These are phyloP conservation scores for Dianthus caryophyllus DNA, from an alignment of 148 eudicot genomes.

Conservation along the genomic window DNA sequence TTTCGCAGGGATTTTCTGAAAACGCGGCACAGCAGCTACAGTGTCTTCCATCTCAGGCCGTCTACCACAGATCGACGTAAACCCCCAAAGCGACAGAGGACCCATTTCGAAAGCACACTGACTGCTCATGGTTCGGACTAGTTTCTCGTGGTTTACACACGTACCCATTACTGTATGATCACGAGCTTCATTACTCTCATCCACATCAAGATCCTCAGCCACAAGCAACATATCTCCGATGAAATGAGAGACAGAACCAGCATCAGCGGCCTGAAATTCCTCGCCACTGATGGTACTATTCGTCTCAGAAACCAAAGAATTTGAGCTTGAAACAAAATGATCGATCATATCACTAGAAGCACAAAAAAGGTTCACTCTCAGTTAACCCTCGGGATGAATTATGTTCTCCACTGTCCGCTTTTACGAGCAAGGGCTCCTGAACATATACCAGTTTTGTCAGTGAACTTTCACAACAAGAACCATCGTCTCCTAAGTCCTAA, in stretches of 20 bases:
- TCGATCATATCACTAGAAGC: slow-evolving; percentile 22
- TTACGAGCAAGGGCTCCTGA: slow-evolving; percentile 18
- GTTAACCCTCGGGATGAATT: slow-evolving; percentile 9
- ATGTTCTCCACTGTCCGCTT: slow-evolving; percentile 22
- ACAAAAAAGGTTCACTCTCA: slow-evolving; percentile 27
- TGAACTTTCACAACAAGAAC: slow-evolving; percentile 28
- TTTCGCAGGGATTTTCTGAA: slow-evolving; percentile 39
- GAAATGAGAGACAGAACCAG: slow-evolving; percentile 18
- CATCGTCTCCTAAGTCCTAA: slow-evolving; percentile 22
- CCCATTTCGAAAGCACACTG: slow-evolving; percentile 26
- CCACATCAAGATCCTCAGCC: slow-evolving; percentile 39
- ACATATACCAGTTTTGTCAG: slow-evolving; percentile 19
- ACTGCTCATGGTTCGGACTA: slow-evolving; percentile 34
- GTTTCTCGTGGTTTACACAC: slow-evolving; percentile 32
- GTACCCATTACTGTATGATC: slow-evolving; percentile 23
- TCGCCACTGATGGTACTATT: slow-evolving; percentile 25
- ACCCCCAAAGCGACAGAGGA: slow-evolving; percentile 53
- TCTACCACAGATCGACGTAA: slow-evolving; percentile 38
- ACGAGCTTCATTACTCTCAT: slow-evolving; percentile 24
- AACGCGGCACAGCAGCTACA: slow-evolving; percentile 31
- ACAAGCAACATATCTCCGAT: slow-evolving; percentile 29
- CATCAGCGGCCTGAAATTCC: slow-evolving; percentile 22
- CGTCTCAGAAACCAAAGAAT: slow-evolving; percentile 19
- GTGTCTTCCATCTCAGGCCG: slow-evolving; percentile 62
- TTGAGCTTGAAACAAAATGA: slow-evolving; percentile 22